Evolutionary conservation across 2,329 filamentous ascomycete species (phyloP).

Genomic region (Claviceps lovelessii): DNA sequence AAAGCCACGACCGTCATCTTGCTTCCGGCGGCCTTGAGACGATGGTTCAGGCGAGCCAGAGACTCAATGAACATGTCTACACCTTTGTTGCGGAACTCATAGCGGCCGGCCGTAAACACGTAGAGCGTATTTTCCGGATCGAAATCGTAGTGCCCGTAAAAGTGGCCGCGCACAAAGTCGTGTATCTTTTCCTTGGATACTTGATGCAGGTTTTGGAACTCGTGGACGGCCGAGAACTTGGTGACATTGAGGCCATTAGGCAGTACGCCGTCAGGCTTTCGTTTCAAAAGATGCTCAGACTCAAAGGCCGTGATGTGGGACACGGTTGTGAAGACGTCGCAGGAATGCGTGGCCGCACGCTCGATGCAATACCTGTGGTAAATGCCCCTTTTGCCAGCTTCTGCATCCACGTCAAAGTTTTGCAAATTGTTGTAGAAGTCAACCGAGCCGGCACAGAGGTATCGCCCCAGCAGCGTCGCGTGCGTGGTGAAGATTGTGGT

Average conservation of each 20-base stretch:
- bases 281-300: conserved; percentile 91
- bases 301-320: conserved; percentile 98
- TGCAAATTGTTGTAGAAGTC: conserved; percentile 99
- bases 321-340: conserved; percentile 96
- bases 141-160: conserved; percentile 97
- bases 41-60: conserved; percentile 83
- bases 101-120: conserved; percentile 92
- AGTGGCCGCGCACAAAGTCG: conserved; percentile 94
- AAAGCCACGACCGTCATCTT: conserved; percentile 94
- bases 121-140: conserved; percentile 94
- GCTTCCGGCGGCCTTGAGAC: conserved; percentile 69
- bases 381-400: conserved; percentile 94
- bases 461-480: conserved; percentile 85
- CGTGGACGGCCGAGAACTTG: conserved; percentile 95
- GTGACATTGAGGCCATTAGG: conserved; percentile 94
- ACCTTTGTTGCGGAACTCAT: conserved; percentile 96
- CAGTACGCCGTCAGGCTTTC: conserved; percentile 90
- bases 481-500: conserved; percentile 99
- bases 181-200: conserved; percentile 96
- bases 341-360: conserved; percentile 76
- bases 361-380: conserved; percentile 99
- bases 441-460: conserved; percentile 91
- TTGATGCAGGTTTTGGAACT: conserved; percentile 96
- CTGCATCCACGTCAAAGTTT: conserved; percentile 88
- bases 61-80: conserved; percentile 99